Percentiles rank a stretch among this genome's conserved stretches.
Conservation (phyloP, 2,329 filamentous ascomycete genomes). For the Neofusicoccum kwambonambiense region DNA sequence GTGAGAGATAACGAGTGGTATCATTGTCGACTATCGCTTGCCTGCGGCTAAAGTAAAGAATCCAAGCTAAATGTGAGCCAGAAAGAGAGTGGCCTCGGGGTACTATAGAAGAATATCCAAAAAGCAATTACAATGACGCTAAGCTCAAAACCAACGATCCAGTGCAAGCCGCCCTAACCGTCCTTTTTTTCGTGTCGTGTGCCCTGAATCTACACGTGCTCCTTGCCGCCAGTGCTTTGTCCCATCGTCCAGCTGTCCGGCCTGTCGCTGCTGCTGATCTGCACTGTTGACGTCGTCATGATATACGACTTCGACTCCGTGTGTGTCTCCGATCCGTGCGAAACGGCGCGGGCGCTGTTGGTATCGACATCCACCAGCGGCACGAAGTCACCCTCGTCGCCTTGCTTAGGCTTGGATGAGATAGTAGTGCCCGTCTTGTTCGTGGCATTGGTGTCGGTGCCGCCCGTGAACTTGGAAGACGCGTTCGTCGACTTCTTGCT, state of each 20-base stretch:
- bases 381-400: constrained; percentile 25
- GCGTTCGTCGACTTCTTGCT: constrained; percentile 1
- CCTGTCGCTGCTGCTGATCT: background rate
- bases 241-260: constrained; percentile 21
- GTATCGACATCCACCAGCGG: constrained; percentile 26
- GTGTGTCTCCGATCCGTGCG: constrained; percentile 3
- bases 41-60: background rate
- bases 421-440: constrained; percentile 4
- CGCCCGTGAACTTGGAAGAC: background rate
- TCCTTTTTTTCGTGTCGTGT: background rate
- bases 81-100: background rate
- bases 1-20: background rate
- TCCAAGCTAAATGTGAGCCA: background rate
- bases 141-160: background rate
- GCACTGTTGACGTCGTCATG: constrained; percentile 16
- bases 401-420: constrained; percentile 24
- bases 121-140: constrained; percentile 14
- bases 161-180: background rate
- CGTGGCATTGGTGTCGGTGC: background rate
- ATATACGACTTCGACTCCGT: constrained; percentile 19
- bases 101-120: constrained; percentile 1
- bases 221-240: constrained; percentile 14
- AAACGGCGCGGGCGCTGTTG: constrained; percentile 1
- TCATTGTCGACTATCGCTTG: background rate
- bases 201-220: constrained; percentile 19